Base-by-base conservation (phyloP, 1,284 basidiomycete species). In the Irpex sp. region DNA sequence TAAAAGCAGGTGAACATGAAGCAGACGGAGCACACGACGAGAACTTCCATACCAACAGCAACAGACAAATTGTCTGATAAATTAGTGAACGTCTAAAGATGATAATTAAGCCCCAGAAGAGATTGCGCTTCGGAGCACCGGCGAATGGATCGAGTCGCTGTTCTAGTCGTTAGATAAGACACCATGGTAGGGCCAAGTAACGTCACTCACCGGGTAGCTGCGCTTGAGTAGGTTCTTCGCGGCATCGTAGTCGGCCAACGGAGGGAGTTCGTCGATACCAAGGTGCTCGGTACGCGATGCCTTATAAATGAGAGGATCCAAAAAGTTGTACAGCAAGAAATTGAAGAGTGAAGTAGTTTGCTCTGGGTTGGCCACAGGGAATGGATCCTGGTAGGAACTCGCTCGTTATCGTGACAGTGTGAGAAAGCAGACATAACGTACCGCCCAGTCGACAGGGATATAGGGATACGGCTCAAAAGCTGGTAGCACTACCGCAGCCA, bases 331-430 rank as follows among this genome's bases (percentile, higher is more conserved):
- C 48, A 84, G 78, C 13, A 81, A 54, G 65, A 86, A 76, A 2
- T 83, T 87, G 15, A 87, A 68, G 57, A 84, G 75, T 0, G 87
- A 85, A 0, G 87, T 82, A 0, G 85, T 88, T 71, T 91, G 89
- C 69, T 91, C 88, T 2, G 86, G 85, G 72, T 85, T 87, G 5
- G 82, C 79, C 21, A 77, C 69, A 1, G 76, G 70, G 65, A 74
- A 71, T 2, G 81, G 80, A 56, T 81, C 72, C 82, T 84, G 58
- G 58, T 40, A 9, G 57, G 34, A 34, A 44, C 54, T 15, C 2
- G 13, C 34, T 19, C n/a, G 63, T 60, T 58, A 54, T 13, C 6
- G 31, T 34, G 31, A 34, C 31, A 34, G 31, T 34, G 31, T 34
- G 31, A 34, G 31, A 34, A 34, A 34, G 31, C 31, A 34, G 31